Percentiles rank a stretch among this genome's conserved stretches.
Conservation (phyloP, 306 rosid genomes). For the Glycine soja region DNA sequence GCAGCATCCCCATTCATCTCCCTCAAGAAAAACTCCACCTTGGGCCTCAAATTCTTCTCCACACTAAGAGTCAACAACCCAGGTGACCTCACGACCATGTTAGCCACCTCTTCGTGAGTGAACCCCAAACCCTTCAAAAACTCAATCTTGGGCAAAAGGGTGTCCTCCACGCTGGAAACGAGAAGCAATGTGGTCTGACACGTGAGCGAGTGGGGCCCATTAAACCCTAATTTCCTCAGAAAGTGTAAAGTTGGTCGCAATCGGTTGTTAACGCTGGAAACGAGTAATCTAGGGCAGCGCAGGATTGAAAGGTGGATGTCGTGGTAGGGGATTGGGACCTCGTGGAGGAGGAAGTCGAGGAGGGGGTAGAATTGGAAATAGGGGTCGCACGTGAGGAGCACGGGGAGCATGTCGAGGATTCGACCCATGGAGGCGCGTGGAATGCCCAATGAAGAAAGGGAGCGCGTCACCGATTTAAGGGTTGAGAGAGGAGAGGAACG, state of each 20-base stretch:
- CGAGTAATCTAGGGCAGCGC: slow-evolving; percentile 81
- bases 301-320: slow-evolving; percentile 61
- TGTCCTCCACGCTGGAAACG: slow-evolving; percentile 53
- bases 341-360: slow-evolving; percentile 78
- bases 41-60: slow-evolving; percentile 60
- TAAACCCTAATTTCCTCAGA: slow-evolving; percentile 49
- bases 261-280: slow-evolving; percentile 59
- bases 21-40: slow-evolving; percentile 63
- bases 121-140: slow-evolving; percentile 56
- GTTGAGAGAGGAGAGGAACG: slow-evolving; percentile 64
- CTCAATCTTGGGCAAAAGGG: slow-evolving; percentile 52
- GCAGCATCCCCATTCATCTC: slow-evolving; percentile 71
- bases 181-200: slow-evolving; percentile 50
- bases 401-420: slow-evolving; percentile 82
- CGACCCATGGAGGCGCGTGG: slow-evolving; percentile 64
- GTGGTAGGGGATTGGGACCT: slow-evolving; percentile 66
- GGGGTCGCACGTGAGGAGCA: slow-evolving; percentile 78
- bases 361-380: slow-evolving; percentile 68
- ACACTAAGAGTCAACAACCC: slow-evolving; percentile 70
- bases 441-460: slow-evolving; percentile 77
- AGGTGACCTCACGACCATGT: slow-evolving; percentile 82
- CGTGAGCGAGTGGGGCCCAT: slow-evolving; percentile 46
- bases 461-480: slow-evolving; percentile 64
- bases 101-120: slow-evolving; percentile 54
- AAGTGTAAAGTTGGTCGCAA: slow-evolving; percentile 50